A percentile compares a stretch with the other conserved stretches of the same genome.
phyloP scores from a whole-genome alignment of 495 filamentous ascomycete genomes.

The Aspergillus asperescens region DNA sequence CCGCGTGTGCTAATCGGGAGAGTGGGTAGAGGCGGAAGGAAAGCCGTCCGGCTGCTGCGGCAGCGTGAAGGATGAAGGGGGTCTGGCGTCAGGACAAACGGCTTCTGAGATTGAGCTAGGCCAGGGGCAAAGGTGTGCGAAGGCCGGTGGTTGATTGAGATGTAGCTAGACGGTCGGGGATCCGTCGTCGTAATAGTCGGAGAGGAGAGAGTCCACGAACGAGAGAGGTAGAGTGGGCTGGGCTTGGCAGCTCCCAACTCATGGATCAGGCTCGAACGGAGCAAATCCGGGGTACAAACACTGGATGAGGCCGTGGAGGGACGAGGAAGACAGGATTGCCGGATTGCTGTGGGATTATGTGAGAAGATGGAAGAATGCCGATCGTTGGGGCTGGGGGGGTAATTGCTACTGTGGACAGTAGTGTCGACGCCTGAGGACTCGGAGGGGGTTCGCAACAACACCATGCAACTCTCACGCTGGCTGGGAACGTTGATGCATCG shows the following conservation, averaged over 20 bases:
- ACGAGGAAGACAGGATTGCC: constrained; percentile 15
- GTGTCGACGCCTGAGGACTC: neutral
- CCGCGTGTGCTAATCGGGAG: constrained; percentile 1
- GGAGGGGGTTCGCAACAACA: neutral
- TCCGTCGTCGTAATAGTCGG: constrained; percentile 6
- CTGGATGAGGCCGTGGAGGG: neutral
- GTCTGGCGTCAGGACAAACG: constrained; percentile 1
- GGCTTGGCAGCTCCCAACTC: constrained; percentile 14
- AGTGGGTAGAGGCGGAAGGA: constrained; percentile 1
- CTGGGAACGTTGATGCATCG: neutral
- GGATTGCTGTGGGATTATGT: constrained; percentile 7
- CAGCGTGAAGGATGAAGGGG: constrained; percentile 19
- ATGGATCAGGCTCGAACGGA: constrained; percentile 9
- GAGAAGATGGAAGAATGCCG: constrained; percentile 16
- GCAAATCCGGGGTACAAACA: constrained; percentile 6
- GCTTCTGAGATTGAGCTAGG: neutral
- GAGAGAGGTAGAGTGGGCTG: constrained; percentile 5
- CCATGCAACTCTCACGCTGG: too few relatives aligned
- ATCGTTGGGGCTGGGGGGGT: constrained; percentile 8
- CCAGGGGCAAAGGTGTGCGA: constrained; percentile 5
- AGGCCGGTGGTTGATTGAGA: constrained; percentile 1
- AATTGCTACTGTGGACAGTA: neutral
- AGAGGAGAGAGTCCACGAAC: neutral
- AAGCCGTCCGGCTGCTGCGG: constrained; percentile 9
- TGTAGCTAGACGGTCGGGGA: neutral